Base-by-base conservation (phyloP, 352 stramenopile species). In the Pythium utonaiense region DNA sequence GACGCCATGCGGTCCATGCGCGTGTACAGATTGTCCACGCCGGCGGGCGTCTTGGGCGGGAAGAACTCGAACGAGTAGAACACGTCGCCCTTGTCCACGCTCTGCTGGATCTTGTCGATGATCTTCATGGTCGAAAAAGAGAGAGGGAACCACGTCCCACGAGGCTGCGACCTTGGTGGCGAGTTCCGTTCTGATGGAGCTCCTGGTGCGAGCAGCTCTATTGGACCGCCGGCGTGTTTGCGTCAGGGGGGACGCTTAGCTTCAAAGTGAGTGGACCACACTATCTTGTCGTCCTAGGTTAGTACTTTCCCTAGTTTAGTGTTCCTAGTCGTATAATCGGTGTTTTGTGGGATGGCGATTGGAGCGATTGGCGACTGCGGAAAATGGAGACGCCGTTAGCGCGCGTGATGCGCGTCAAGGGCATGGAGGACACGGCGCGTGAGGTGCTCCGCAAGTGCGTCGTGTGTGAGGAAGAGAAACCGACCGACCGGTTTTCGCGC, bases 31-130 rank as follows among this genome's bases (percentile, higher is more conserved):
- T 99, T 99, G 72, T 98, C 91, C 21, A 99, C 87, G 48, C 95
- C 97, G 12, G 93, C 89, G 34, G 97, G 82, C 17, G 96, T 99
- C 60, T 97, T 97, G 48, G 97, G 97, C 38, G 97, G 97, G 83
- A 99, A 99, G 76, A 98, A 99, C 82, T 99, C 97, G 62, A 99
- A 97, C 52, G 96, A 99, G 77, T 98, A 97, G 69, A 97, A 98
- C 4, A 80, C 68, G 71, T 96, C 83, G 60, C 90, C 74, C 67
- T 89, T 83, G 53, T 65, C 61, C 19, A 62, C 19, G 45, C 42
- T 60, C 51, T 64, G 56, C 42, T 61, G 51, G 51, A 70, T 97
- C 80, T 96, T 96, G 66, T 96, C 88, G 66, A 88, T 83, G 71
- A 95, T 85, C 71, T 91, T 91, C 86, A 95, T 93, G 30, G 50